Conservation (phyloP, 1,139 yeast genomes). For the Scheffersomyces insectosa region DNA sequence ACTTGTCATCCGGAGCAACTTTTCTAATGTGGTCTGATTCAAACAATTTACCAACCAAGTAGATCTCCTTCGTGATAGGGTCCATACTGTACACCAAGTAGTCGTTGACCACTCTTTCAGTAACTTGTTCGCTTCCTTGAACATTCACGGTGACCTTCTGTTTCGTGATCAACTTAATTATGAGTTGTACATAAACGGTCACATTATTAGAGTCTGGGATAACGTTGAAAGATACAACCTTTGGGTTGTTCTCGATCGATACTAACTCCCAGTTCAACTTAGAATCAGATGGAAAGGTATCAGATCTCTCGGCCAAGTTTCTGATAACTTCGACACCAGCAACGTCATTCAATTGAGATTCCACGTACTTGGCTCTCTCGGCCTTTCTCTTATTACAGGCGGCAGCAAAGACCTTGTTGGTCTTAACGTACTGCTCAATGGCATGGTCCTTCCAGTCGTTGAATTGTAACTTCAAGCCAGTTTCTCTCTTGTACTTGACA, state of each 20-base stretch:
- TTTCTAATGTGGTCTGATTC: conserved; percentile 54
- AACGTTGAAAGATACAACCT: conserved; percentile 59
- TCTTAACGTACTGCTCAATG: conserved; percentile 61
- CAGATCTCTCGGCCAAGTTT: conserved; percentile 42
- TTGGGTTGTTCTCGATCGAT: conserved; percentile 70
- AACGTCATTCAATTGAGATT: conserved; percentile 44
- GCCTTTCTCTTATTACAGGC: conserved; percentile 34
- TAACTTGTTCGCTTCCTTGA: conserved; percentile 35
- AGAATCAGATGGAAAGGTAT: conserved; percentile 56
- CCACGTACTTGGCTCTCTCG: conserved; percentile 41
- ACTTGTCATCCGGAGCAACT: conserved; percentile 46
- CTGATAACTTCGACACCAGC: conserved; percentile 58
- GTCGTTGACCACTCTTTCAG: conserved; percentile 67
- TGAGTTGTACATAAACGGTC: conserved; percentile 67
- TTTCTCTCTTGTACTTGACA: conserved; percentile 61
- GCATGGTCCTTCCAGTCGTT: conserved; percentile 74
- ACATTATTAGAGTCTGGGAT: conserved; percentile 71
- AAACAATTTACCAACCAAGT: conserved; percentile 78
- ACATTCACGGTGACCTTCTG: conserved; percentile 59
- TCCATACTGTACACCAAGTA: conserved; percentile 77
- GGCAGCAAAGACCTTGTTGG: conserved; percentile 68
- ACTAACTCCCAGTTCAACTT: conserved; percentile 75
- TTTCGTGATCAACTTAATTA: conserved; percentile 72
- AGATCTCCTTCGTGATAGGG: conserved; percentile 64
- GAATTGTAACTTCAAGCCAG: conserved; percentile 65